phyloP scores from a whole-genome alignment of 164 flowering plant genomes.

The Tetrastigma voinierianum region DNA sequence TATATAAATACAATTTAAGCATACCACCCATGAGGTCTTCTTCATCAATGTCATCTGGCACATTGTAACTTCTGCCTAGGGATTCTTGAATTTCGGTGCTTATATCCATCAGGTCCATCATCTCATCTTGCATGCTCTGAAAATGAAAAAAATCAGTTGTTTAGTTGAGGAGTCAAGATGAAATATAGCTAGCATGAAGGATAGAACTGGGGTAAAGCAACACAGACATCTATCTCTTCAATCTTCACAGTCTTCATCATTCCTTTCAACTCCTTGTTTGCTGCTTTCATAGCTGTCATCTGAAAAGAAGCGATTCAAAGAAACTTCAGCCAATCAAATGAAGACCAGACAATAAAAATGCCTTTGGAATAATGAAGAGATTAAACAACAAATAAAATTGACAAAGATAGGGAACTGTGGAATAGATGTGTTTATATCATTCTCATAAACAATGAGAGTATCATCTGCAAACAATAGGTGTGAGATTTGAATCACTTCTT shows the following conservation, averaged over 20 bases:
- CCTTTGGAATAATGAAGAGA: neutral
- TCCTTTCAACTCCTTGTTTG: constrained; percentile 84
- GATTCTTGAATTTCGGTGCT: constrained; percentile 94
- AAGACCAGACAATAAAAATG: neutral
- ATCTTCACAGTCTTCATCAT: constrained; percentile 90
- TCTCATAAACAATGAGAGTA: too few species aligned
- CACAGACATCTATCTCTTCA: constrained; percentile 86
- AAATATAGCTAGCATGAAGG: too few species aligned
- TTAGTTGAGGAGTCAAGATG: too few species aligned
- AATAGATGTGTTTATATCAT: too few species aligned
- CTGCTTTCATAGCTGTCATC: constrained; percentile 85
- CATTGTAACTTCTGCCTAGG: constrained; percentile 90
- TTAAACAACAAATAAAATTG: too few species aligned
- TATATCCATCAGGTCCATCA: constrained; percentile 98
- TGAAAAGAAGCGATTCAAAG: constrained; percentile 23
- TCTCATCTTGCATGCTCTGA: constrained; percentile 97
- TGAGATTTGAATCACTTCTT: too few species aligned
- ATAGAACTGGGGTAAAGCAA: neutral
- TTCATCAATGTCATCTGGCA: constrained; percentile 98
- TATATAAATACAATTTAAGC: constrained; percentile 12
- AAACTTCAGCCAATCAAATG: constrained; percentile 5
- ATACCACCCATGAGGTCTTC: constrained; percentile 98
- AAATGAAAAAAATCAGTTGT: constrained; percentile 7
- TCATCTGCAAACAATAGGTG: too few species aligned
- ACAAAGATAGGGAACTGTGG: too few species aligned